Evolutionary conservation across 352 stramenopile genomes (phyloP).

Genomic region (Globisporangium cylindrosporum): DNA sequence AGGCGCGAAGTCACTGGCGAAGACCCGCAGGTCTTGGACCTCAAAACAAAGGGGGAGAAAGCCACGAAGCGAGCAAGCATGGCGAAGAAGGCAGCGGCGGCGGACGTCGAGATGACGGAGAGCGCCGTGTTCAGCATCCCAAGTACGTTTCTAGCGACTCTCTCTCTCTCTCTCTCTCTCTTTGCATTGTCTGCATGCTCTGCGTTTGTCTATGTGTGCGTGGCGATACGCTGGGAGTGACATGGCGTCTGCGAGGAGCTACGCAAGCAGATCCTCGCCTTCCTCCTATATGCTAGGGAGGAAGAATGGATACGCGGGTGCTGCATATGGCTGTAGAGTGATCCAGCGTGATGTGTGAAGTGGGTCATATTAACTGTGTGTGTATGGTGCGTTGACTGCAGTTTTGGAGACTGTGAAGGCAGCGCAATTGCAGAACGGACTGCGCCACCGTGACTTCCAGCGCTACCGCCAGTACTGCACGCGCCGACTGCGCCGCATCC

Average conservation of each 20-base stretch:
- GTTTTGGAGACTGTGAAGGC: conserved; percentile 88
- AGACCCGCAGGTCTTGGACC: conserved; percentile 6
- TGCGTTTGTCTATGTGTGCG: background rate
- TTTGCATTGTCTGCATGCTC: background rate
- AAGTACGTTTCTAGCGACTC: conserved; percentile 26
- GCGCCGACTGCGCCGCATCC: conserved; percentile 80
- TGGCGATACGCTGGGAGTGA: background rate
- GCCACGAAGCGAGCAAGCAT: conserved; percentile 14
- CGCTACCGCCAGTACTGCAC: conserved; percentile 91
- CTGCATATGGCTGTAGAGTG: background rate
- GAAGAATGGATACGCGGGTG: background rate
- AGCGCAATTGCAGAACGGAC: conserved; percentile 86
- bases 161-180: background rate
- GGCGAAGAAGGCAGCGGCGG: conserved; percentile 22
- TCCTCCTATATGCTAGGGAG: background rate
- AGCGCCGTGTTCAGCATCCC: conserved; percentile 41
- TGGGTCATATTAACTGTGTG: background rate
- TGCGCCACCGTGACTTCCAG: conserved; percentile 89
- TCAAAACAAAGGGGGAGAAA: conserved; percentile 6
- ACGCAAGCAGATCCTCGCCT: background rate
- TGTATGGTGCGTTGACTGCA: conserved; percentile 14
- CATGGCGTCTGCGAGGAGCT: conserved; percentile 5
- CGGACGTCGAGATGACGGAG: conserved; percentile 25
- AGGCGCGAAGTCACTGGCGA: conserved; percentile 6
- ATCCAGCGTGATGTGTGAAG: background rate